Base-by-base conservation (phyloP, 2,329 filamentous ascomycete genomes). In the Tolypocladium tundrense region DNA sequence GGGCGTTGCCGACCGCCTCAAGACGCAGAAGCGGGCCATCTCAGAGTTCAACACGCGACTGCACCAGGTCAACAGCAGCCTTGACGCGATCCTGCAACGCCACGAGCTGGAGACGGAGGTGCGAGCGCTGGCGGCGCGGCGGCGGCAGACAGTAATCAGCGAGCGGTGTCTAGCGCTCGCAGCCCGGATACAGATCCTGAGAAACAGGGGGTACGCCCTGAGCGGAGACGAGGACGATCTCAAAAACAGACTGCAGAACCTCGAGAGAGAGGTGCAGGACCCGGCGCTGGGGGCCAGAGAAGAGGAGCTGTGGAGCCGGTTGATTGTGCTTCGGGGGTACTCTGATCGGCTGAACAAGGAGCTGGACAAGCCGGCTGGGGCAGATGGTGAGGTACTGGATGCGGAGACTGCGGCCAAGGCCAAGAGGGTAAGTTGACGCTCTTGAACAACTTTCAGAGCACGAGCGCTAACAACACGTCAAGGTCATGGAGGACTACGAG, bases 221-320 rank as follows among this genome's bases (percentile, higher is more conserved):
- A 88, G 88, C 65, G 84, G 84, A 48, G 86, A 89, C 61, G 90
- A 95, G 71, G 90, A 95, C 66, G 86, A 88, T 63, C 71, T 95
- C 52, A 86, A 87, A 70, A 83, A 84, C 64, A 88, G 89, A 69
- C 77, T 95, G 59, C 76, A 85, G 66, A 78, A 76, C 31, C 75
- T 94, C 59, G 88, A 92, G 69, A 83, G 84, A 66, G 78, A 79
- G 55, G 83, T 91, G 35, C 84, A 86, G 62, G 90, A 94, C 67
- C 90, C 90, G 9, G 85, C 86, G 9, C 79, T 93, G 57, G 82
- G 83, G 42, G 89, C 88, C 3, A 78, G 88, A 63, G 87, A 90
- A 68, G 90, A 94, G 72, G 90, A 94, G 75, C 84, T 94, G 51
- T 94, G 90, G 90, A 91, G 89, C 62, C 79, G 90, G 52, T 82